Evolutionary conservation across 169 alveolate genomes (phyloP).

Genomic region (Cryptosporidium xiaoi): DNA sequence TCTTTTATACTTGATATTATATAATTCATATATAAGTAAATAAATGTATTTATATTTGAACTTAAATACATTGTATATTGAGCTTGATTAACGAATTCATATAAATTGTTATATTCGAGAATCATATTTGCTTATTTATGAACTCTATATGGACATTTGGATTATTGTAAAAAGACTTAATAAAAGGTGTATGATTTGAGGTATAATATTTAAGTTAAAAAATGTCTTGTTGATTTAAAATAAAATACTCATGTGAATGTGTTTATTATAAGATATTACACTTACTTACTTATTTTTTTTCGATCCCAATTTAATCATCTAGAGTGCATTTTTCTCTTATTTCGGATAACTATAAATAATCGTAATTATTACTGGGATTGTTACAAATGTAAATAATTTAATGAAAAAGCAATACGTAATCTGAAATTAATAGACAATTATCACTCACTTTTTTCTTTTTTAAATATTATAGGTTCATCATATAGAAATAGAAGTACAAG

Average conservation of each 20-base stretch:
- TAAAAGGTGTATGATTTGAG: too few species aligned
- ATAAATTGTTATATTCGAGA: too few species aligned
- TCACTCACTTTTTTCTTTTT: slow-evolving; percentile 16
- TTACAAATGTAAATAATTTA: not conserved
- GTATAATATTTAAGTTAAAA: not conserved
- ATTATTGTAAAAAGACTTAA: too few species aligned
- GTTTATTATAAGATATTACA: not conserved
- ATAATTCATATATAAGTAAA: too few species aligned
- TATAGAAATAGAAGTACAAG: slow-evolving; percentile 3
- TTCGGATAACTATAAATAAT: not conserved
- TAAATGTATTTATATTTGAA: too few species aligned
- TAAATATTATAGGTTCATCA: slow-evolving; percentile 33
- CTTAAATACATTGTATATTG: too few species aligned
- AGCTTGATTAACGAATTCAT: too few species aligned
- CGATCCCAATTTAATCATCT: not conserved
- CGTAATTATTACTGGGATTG: slow-evolving; percentile 2
- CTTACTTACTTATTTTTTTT: too few species aligned
- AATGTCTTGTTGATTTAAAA: not conserved
- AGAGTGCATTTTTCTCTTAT: not conserved
- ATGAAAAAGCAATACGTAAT: slow-evolving; percentile 12
- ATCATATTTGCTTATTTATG: too few species aligned
- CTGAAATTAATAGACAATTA: not conserved
- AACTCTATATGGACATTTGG: too few species aligned
- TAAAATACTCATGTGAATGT: not conserved
- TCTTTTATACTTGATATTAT: too few species aligned